Evolutionary conservation across 2,329 filamentous ascomycete species (phyloP), one percentile per base, ranked within the genome.

Genomic region (Ophiostoma perfectum): DNA sequence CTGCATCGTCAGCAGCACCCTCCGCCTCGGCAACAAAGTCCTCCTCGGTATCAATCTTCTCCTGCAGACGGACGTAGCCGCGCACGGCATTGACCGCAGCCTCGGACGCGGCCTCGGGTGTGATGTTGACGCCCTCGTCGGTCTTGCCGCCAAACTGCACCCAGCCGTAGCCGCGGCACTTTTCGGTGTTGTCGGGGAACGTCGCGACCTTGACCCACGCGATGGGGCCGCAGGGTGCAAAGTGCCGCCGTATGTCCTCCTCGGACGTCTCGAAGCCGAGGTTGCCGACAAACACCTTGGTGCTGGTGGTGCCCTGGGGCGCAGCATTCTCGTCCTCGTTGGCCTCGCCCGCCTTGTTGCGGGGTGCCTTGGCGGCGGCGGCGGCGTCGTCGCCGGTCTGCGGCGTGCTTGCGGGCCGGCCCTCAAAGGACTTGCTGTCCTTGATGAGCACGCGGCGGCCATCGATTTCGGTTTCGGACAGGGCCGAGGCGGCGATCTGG

Each of bases 111-210:
- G n/a, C 68, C 27, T 70, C 68, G 47, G 70, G 66, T 6, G 69
- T 66, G 1, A 69, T 47, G 47, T 66, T 66, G 39, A n/a, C 9
- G n/a, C 64, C 67, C 45, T 66, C 58, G 55, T 64, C 65, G 3
- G 49, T 66, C 63, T 67, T 66, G 64, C 67, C 66, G 76, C 89
- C 88, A 78, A 98, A 99, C 71, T 91, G 91, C 70, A 99, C 88
- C 93, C 95, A 99, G 5, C 90, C 95, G 79, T 90, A 99, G 18
- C 95, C 96, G 81, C 98, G 98, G 82, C 95, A 99, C 81, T 98
- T 99, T 60, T 95, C 95, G 27, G 90, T 90, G 44, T 72, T 72
- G 78, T 99, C 96, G 78, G 98, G 92, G 76, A 99, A 99, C 0
- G 93, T 97, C 2, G 95, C 95, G 73, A 98, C 82, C 79, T 96